These are phyloP conservation scores for Fragosphaeria purpurea DNA, from an alignment of 2,329 filamentous ascomycete genomes.

Conservation along the genomic window DNA sequence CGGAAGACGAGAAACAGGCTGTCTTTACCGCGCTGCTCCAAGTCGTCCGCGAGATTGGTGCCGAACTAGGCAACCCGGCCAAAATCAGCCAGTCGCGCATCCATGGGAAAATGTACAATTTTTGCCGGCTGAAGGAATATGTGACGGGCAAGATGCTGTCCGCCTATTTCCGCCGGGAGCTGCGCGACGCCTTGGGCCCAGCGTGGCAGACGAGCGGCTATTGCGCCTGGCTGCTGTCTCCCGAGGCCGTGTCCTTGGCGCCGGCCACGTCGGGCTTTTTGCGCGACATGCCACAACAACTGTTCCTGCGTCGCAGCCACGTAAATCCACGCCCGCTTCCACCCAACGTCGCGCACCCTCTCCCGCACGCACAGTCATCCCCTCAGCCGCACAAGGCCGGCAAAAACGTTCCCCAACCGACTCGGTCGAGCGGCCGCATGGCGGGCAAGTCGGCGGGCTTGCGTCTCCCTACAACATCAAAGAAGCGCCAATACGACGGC, in stretches of 20 bases:
- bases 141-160: slow-evolving; percentile 28
- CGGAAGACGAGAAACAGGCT: background rate
- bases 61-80: slow-evolving; percentile 18
- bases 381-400: background rate
- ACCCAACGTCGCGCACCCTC: background rate
- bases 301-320: slow-evolving; percentile 14
- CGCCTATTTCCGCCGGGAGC: slow-evolving; percentile 32
- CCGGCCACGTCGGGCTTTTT: slow-evolving; percentile 15
- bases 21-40: slow-evolving; percentile 7
- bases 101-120: slow-evolving; percentile 24
- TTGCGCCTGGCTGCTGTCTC: slow-evolving; percentile 24
- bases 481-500: slow-evolving; percentile 33
- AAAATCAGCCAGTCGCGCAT: slow-evolving; percentile 21
- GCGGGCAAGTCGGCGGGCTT: slow-evolving; percentile 35
- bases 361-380: background rate
- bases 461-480: slow-evolving; percentile 29
- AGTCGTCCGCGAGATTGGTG: slow-evolving; percentile 19
- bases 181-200: slow-evolving; percentile 26
- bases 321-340: background rate
- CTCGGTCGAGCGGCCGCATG: slow-evolving; percentile 11
- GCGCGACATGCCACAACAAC: slow-evolving; percentile 15
- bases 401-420: background rate
- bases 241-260: slow-evolving; percentile 19
- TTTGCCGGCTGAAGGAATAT: slow-evolving; percentile 32
- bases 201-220: slow-evolving; percentile 24